Base-by-base conservation (phyloP, 2,329 filamentous ascomycete species). In the Ampelomyces quisqualis region DNA sequence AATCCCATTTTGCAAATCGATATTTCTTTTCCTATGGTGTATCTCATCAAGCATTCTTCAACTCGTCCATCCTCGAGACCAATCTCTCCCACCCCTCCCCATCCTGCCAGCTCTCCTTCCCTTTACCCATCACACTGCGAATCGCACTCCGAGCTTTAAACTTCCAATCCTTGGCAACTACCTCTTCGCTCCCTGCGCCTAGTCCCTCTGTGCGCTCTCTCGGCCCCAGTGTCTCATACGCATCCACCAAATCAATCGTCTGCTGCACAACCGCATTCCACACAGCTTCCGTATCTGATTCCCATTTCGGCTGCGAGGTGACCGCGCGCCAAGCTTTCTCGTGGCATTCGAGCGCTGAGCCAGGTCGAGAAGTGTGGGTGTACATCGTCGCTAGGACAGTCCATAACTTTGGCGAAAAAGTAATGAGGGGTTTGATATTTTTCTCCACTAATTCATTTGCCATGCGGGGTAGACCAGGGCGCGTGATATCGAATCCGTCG, bases 301-400 rank as follows among this genome's bases (percentile, higher is more conserved):
- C 74, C 69, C 71, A 76, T 3, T 73, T 73, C 0, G 80, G 74
- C 53, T 79, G 70, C 35, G 76, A 74, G 0, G 78, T 73, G 0
- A 85, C 80, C 0, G 86, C 82, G 2, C 93, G 80, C 90, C 91
- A 98, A 0, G 85, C 88, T 62, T 91, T 90, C 70, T 97, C 93
- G 20, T 90, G 81, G 1, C 88, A 88, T 5, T 90, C 86, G 1
- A 97, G 75, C 4, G 90, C 88, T 2, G 82, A 83, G 0, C 73
- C 70, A 1, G 85, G 86, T 38, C 87, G 85, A 2, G 79, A 71
- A 6, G 82, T 79, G 82, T 89, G 96, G 10, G 84, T 74, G 4
- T 88, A 81, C 11, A 94, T 73, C 4, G 82, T 81, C 0, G 84
- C 78, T 0, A 94, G 75, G 0, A 94, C 71, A 2, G 78, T 75